A percentile compares a stretch with the other conserved stretches of the same genome.
These are phyloP conservation scores for Myriosclerotinia duriaeana DNA, from an alignment of 2,329 filamentous ascomycete species.

Conservation along the genomic window DNA sequence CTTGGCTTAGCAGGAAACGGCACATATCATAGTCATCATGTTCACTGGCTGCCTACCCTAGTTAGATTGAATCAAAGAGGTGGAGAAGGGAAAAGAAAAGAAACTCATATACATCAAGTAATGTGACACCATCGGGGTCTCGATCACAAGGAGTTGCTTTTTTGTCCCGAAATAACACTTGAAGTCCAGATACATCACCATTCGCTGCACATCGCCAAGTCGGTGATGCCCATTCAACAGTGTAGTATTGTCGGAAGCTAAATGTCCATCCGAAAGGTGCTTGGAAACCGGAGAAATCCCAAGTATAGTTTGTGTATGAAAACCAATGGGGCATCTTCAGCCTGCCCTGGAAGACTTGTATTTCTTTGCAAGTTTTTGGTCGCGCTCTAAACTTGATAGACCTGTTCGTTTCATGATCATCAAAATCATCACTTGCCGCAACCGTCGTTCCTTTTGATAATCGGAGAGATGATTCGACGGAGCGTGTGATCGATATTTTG, in stretches of 20 bases:
- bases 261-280: slow-evolving; percentile 1
- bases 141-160: slow-evolving; percentile 4
- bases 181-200: neutral
- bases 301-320: neutral
- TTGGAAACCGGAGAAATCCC: slow-evolving; percentile 1
- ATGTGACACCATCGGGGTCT: accelerated
- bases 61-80: neutral
- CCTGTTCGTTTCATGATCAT: too few species aligned
- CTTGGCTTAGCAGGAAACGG: neutral
- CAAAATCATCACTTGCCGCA: neutral
- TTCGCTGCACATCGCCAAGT: accelerated
- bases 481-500: neutral
- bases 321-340: neutral
- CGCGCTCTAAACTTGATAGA: neutral
- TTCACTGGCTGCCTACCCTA: neutral
- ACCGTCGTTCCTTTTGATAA: neutral
- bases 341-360: neutral
- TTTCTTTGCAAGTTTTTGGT: neutral
- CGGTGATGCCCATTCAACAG: neutral
- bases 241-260: neutral
- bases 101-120: neutral
- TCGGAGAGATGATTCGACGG: neutral
- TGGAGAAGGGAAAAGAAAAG: neutral
- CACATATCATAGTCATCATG: neutral
- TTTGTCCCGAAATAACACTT: neutral